phyloP scores from a whole-genome alignment of 495 filamentous ascomycete species.

The Penicillium waksmanii region DNA sequence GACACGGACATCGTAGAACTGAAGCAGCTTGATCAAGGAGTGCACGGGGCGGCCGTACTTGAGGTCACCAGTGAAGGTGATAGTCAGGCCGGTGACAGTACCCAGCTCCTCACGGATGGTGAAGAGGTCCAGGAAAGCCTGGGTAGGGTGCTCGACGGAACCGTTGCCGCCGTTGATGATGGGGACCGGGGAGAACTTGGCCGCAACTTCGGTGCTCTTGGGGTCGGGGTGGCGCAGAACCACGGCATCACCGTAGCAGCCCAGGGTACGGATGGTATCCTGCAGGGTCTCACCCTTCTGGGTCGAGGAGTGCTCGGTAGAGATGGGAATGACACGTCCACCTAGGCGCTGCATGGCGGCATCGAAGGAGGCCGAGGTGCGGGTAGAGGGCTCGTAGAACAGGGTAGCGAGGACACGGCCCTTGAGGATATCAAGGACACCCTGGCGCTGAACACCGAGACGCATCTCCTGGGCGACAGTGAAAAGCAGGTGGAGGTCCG shows the following conservation, averaged over 20 bases:
- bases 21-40: constrained; percentile 88
- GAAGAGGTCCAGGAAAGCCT: constrained; percentile 98
- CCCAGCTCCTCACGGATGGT: constrained; percentile 97
- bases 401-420: constrained; percentile 84
- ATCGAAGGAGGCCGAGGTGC: constrained; percentile 95
- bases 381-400: constrained; percentile 97
- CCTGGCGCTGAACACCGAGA: constrained; percentile 85
- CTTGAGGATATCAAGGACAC: constrained; percentile 83
- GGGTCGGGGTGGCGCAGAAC: constrained; percentile 91
- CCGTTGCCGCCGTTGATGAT: constrained; percentile 98
- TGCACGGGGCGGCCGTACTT: constrained; percentile 93
- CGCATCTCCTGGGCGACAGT: constrained; percentile 97
- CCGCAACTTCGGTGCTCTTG: constrained; percentile 73
- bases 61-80: constrained; percentile 94
- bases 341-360: constrained; percentile 97
- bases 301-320: constrained; percentile 78
- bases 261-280: constrained; percentile 91
- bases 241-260: constrained; percentile 90
- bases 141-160: constrained; percentile 91
- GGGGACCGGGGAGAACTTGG: constrained; percentile 83
- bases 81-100: constrained; percentile 88
- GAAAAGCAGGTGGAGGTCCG: constrained; percentile 90
- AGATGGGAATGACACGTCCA: constrained; percentile 76
- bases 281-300: constrained; percentile 93
- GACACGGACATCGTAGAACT: constrained; percentile 90